These are phyloP conservation scores for Aspergillus mulundensis DNA, from an alignment of 495 filamentous ascomycete species.

Conservation along the genomic window DNA sequence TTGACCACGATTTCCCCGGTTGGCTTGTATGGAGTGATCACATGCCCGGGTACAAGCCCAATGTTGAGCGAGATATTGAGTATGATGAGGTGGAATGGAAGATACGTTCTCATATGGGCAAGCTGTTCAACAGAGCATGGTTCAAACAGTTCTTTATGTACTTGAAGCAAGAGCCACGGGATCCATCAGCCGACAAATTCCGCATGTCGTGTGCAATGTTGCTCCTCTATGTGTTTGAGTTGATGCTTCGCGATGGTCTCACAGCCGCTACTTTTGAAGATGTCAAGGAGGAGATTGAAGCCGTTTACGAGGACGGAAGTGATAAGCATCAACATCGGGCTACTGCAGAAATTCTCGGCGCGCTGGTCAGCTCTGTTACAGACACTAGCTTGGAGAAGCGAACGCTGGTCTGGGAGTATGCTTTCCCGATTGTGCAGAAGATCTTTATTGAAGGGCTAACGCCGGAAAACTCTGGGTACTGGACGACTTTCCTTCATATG, in stretches of 20 bases:
- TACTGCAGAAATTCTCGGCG: slow-evolving; percentile 89
- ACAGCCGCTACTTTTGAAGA: slow-evolving; percentile 81
- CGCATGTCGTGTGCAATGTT: slow-evolving; percentile 80
- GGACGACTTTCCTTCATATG: slow-evolving; percentile 89
- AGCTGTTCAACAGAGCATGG: slow-evolving; percentile 76
- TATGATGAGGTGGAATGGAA: slow-evolving; percentile 81
- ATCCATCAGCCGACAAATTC: slow-evolving; percentile 79
- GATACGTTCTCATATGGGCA: slow-evolving; percentile 76
- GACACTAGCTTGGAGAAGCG: slow-evolving; percentile 67
- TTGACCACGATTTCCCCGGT: slow-evolving; percentile 88
- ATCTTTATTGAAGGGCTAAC: slow-evolving; percentile 87
- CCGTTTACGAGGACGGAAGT: slow-evolving; percentile 81
- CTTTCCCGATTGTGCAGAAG: slow-evolving; percentile 79
- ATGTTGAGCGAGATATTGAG: slow-evolving; percentile 62
- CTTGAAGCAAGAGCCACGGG: slow-evolving; percentile 94
- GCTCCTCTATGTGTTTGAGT: slow-evolving; percentile 81
- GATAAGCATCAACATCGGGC: slow-evolving; percentile 98
- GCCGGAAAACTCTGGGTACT: slow-evolving; percentile 90
- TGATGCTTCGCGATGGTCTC: slow-evolving; percentile 67
- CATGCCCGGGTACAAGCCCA: slow-evolving; percentile 72
- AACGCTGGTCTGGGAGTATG: slow-evolving; percentile 77
- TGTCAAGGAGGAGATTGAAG: slow-evolving; percentile 69
- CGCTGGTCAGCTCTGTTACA: slow-evolving; percentile 68
- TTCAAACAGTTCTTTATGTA: slow-evolving; percentile 83
- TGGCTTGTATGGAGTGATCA: slow-evolving; percentile 95